Evolutionary conservation across 768 basidiomycete genomes (phyloP).

Genomic region (Lactifluus rugatus): DNA sequence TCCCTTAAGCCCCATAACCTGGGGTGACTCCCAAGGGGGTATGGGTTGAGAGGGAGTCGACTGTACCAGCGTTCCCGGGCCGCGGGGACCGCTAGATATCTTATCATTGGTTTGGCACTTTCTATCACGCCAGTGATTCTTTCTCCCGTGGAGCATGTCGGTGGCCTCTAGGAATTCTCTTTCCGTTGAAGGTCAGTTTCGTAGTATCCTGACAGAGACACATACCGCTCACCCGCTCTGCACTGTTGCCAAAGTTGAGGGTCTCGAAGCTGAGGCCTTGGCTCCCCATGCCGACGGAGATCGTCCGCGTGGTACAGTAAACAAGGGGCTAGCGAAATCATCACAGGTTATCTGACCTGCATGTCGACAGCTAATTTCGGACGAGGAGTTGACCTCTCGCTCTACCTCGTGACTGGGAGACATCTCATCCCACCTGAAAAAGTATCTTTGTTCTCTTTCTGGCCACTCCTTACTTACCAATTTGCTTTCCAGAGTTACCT

Average conservation of each 20-base stretch:
- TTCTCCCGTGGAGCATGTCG: no score
- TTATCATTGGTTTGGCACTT: no score
- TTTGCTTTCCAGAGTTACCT: constrained; percentile 3
- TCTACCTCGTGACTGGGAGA: constrained; percentile 85
- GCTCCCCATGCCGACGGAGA: background rate
- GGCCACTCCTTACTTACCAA: background rate
- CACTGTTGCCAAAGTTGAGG: background rate
- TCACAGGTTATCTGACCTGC: background rate
- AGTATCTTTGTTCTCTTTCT: constrained; percentile 31
- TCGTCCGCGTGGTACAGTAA: background rate
- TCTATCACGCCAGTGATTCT: no score
- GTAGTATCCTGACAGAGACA: background rate
- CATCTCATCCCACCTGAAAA: constrained; percentile 66
- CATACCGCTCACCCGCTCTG: background rate
- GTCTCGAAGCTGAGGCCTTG: no score
- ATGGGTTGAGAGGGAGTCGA: no score
- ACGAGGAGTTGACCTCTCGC: constrained; percentile 45
- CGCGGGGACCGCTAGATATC: no score
- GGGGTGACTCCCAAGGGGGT: no score
- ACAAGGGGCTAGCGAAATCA: background rate
- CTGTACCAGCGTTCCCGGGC: no score
- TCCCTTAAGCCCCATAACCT: no score
- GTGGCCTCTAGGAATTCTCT: background rate
- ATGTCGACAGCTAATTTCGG: background rate
- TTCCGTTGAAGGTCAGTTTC: background rate